phyloP scores from a whole-genome alignment of 2,329 filamentous ascomycete genomes.

The Penicillium concentricum region DNA sequence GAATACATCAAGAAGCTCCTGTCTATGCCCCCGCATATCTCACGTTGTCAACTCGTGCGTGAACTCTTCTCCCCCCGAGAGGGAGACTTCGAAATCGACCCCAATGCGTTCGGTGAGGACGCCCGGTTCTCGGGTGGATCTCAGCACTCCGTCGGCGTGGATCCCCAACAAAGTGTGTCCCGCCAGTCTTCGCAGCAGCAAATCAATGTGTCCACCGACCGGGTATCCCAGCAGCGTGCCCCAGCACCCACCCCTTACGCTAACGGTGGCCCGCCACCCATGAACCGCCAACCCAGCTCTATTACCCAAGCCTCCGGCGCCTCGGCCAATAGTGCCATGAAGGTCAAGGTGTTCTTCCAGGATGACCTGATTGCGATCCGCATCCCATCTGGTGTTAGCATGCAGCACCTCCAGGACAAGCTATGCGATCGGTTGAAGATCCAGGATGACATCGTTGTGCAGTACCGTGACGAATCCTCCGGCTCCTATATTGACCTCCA shows the following conservation, averaged over 20 bases:
- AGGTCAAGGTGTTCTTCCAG: constrained; percentile 93
- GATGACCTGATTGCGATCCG: constrained; percentile 90
- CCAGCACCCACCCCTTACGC: constrained; percentile 33
- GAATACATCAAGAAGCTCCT: constrained; percentile 93
- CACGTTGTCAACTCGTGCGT: constrained; percentile 77
- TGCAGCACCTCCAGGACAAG: constrained; percentile 76
- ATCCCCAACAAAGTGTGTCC: constrained; percentile 60
- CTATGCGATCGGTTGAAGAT: constrained; percentile 81
- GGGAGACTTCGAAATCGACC: constrained; percentile 90
- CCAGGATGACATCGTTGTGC: constrained; percentile 71
- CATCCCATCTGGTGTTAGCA: constrained; percentile 77
- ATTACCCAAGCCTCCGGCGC: constrained; percentile 46
- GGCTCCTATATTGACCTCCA: constrained; percentile 72
- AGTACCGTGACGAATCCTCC: constrained; percentile 81
- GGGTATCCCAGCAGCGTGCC: constrained; percentile 41
- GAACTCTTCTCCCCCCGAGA: constrained; percentile 87
- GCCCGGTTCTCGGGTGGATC: constrained; percentile 73
- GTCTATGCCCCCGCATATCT: constrained; percentile 78
- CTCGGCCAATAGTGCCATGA: constrained; percentile 61
- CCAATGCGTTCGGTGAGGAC: constrained; percentile 62
- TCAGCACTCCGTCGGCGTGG: constrained; percentile 64
- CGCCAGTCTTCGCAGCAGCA: constrained; percentile 66
- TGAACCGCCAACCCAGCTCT: constrained; percentile 54
- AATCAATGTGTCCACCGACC: constrained; percentile 51
- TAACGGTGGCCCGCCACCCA: constrained; percentile 43